These are phyloP conservation scores for Metroxylon sagu DNA, from an alignment of 176 grass and related monocot genomes.

Conservation along the genomic window DNA sequence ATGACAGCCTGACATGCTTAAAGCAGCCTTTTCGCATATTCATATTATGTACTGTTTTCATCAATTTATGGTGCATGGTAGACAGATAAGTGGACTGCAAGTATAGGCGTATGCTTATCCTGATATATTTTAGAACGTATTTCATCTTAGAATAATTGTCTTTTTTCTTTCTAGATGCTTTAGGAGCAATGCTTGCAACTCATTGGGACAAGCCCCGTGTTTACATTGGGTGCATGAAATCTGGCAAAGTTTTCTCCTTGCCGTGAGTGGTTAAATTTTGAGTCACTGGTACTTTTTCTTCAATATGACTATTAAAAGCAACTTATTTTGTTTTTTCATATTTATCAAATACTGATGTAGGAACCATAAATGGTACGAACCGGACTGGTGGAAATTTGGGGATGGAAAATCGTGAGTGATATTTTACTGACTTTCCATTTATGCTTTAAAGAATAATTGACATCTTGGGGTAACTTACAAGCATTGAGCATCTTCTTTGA, in stretches of 20 bases:
- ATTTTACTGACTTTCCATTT: constrained; percentile 2
- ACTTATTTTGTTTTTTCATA: neutral
- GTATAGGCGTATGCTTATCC: no score
- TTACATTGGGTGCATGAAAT: constrained; percentile 99
- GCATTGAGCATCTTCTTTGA: no score
- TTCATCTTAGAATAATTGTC: no score
- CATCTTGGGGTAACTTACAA: no score
- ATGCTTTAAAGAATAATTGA: neutral
- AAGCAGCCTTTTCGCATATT: no score
- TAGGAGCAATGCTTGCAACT: constrained; percentile 68
- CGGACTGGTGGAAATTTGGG: constrained; percentile 99
- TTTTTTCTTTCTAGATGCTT: constrained; percentile 62
- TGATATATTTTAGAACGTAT: no score
- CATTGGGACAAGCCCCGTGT: constrained; percentile 80
- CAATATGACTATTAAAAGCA: neutral
- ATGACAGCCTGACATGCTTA: no score
- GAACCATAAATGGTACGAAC: constrained; percentile 95
- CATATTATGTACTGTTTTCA: no score
- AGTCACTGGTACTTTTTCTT: neutral
- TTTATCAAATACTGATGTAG: constrained; percentile 34
- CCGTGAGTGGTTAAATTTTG: constrained; percentile 45
- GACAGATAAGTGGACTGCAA: no score
- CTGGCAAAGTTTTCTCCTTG: constrained; percentile 98
- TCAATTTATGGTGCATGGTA: no score
- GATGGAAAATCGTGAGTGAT: constrained; percentile 91